Evolutionary conservation across 495 filamentous ascomycete species (phyloP).

Genomic region (Xylaria palmicola): DNA sequence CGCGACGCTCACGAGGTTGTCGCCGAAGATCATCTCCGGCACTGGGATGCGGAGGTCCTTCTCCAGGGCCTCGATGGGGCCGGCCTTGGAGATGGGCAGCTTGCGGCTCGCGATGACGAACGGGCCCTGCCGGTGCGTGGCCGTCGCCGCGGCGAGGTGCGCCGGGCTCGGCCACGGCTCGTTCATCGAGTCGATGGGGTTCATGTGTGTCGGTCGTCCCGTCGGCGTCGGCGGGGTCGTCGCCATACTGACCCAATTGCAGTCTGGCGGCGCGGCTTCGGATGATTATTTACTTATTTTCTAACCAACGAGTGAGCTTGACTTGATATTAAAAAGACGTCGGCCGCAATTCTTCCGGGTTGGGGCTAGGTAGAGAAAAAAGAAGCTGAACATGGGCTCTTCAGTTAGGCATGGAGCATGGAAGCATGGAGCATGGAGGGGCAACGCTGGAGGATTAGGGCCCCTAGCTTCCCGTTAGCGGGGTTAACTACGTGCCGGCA

Average conservation of each 20-base stretch:
- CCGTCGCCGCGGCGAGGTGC: constrained; percentile 38
- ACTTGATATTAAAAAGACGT: no score
- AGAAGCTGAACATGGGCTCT: no score
- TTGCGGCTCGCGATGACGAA: constrained; percentile 78
- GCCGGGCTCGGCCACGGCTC: constrained; percentile 14
- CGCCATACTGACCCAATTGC: no score
- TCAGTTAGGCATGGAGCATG: no score
- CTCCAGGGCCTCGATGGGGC: constrained; percentile 84
- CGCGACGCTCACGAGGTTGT: constrained; percentile 76
- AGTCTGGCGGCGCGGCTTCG: no score
- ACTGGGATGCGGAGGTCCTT: constrained; percentile 75
- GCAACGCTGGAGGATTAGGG: neutral
- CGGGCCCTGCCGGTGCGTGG: constrained; percentile 51
- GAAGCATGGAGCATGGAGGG: neutral
- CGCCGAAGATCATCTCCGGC: constrained; percentile 98
- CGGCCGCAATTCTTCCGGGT: no score
- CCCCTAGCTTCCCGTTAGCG: no score
- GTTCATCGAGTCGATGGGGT: neutral
- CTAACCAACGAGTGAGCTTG: no score
- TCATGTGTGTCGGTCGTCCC: neutral
- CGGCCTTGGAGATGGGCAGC: constrained; percentile 87
- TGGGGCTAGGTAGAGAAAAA: no score
- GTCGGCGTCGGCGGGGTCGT: neutral
- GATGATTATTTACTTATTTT: no score
- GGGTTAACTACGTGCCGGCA: no score